Conservation (phyloP, 2,329 filamentous ascomycete species). For the Diaporthe nobilis region DNA sequence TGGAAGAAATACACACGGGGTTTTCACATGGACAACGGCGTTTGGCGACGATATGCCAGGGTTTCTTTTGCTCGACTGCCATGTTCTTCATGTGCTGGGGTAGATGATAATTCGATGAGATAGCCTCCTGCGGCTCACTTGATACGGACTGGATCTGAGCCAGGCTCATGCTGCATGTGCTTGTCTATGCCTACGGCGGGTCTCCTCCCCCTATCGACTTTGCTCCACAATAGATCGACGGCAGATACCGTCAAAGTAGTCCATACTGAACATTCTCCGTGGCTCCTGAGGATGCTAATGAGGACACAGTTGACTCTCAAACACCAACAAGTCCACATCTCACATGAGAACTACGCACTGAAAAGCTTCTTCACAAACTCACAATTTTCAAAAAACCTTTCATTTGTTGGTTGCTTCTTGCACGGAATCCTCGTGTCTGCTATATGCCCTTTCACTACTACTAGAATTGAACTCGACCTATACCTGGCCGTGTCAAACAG, state of each 20-base stretch:
- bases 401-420: constrained; percentile 27
- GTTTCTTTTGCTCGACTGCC: constrained; percentile 26
- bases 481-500: constrained; percentile 17
- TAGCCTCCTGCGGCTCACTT: constrained; percentile 15
- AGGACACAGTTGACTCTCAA: not conserved
- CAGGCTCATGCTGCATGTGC: not conserved
- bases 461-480: constrained; percentile 16
- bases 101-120: constrained; percentile 33
- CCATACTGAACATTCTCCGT: not conserved
- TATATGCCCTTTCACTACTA: constrained; percentile 29
- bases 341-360: not conserved
- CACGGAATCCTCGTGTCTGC: not conserved
- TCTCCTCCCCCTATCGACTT: not conserved
- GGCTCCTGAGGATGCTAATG: not conserved
- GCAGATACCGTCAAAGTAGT: not conserved
- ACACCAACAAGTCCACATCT: not conserved
- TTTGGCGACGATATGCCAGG: constrained; percentile 34
- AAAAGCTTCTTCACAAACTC: not conserved
- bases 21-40: constrained; percentile 35
- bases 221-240: not conserved
- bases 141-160: not conserved
- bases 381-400: constrained; percentile 29
- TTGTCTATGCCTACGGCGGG: not conserved
- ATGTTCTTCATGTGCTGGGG: constrained; percentile 21
- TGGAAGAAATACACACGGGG: constrained; percentile 27